Evolutionary conservation across 371 early-diverging fungal genomes (phyloP).

Genomic region (Batrachochytrium dendrobatidis): DNA sequence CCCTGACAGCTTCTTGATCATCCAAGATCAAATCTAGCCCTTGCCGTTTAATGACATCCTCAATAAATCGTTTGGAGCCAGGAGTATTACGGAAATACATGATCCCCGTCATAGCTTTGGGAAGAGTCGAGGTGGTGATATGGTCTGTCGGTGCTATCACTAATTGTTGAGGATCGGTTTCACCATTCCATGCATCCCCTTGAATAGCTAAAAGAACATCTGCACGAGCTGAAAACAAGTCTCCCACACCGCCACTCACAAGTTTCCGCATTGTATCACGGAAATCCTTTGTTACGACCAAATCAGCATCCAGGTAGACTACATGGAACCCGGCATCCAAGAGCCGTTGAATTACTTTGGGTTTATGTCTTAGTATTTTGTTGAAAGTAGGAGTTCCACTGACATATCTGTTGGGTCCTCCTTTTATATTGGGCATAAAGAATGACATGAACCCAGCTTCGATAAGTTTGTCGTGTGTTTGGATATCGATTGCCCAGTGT

Average conservation of each 20-base stretch:
- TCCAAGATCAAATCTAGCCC: neutral
- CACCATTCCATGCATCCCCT: neutral
- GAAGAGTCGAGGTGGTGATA: neutral
- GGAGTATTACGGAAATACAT: constrained; percentile 11
- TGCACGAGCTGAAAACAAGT: neutral
- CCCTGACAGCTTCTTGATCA: constrained; percentile 8
- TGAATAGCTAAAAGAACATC: neutral
- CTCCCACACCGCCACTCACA: neutral
- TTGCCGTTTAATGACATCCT: constrained; percentile 2
- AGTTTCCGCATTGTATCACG: neutral
- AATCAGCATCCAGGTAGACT: constrained; percentile 17
- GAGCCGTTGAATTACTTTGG: constrained; percentile 7
- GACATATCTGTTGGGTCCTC: neutral
- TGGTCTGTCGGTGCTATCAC: neutral
- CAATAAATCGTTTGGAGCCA: neutral
- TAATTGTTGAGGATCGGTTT: neutral
- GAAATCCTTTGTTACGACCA: constrained; percentile 5
- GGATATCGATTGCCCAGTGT: constrained; percentile 14
- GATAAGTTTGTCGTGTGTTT: constrained; percentile 13
- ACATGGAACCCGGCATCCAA: constrained; percentile 16
- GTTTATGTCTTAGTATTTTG: constrained; percentile 9
- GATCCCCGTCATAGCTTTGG: constrained; percentile 9
- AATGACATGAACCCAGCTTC: neutral
- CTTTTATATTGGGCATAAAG: constrained; percentile 2
- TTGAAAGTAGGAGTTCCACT: neutral